Conservation (phyloP, 805 yeast genomes). For the Brettanomyces naardenensis region DNA sequence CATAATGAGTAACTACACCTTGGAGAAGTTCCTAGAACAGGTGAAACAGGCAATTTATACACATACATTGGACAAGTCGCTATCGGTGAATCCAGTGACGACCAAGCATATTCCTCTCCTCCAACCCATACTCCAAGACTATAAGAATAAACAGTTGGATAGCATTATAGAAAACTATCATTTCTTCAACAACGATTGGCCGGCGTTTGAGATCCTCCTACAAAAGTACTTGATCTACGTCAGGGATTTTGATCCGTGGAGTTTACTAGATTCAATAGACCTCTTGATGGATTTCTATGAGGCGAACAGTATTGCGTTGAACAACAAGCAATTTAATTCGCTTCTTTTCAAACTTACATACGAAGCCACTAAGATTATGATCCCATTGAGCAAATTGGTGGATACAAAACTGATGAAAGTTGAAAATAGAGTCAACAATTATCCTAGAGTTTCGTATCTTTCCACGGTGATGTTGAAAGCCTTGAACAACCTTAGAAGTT, state of each 20-base stretch:
- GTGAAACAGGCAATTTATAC: conserved; percentile 6
- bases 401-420: conserved; percentile 34
- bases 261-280: conserved; percentile 47
- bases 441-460: conserved; percentile 38
- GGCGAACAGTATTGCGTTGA: conserved; percentile 40
- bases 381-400: conserved; percentile 38
- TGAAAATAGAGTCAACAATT: conserved; percentile 23
- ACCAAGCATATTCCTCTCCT: conserved; percentile 18
- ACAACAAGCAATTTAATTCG: conserved; percentile 32
- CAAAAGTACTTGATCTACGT: conserved; percentile 35
- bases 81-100: conserved; percentile 17
- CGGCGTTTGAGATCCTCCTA: conserved; percentile 37
- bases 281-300: conserved; percentile 38
- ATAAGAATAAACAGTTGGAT: conserved; percentile 16
- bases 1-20: not conserved
- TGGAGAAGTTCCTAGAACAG: conserved; percentile 9
- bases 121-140: conserved; percentile 18
- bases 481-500: conserved; percentile 43
- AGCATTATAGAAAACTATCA: conserved; percentile 22
- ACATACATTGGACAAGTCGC: conserved; percentile 7
- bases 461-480: conserved; percentile 41
- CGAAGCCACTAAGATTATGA: conserved; percentile 28
- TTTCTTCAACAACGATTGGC: conserved; percentile 28
- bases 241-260: conserved; percentile 49
- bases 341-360: conserved; percentile 30